phyloP scores from a whole-genome alignment of 2,329 filamentous ascomycete species.

The Calonectria crousiana region DNA sequence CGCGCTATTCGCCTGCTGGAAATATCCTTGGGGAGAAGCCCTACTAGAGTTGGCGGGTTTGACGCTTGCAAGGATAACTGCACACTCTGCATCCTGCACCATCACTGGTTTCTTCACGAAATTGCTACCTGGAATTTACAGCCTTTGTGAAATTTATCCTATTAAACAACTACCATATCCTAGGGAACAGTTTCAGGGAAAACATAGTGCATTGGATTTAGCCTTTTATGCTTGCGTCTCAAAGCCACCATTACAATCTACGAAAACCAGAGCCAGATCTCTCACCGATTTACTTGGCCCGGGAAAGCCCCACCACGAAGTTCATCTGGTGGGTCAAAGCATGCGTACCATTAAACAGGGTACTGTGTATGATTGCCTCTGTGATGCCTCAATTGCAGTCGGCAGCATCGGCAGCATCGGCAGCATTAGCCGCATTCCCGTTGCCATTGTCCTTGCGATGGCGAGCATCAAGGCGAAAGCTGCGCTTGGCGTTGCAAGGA shows the following conservation, averaged over 20 bases:
- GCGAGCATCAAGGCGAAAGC: neutral
- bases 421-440: neutral
- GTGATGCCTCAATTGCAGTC: neutral
- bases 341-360: no score
- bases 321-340: neutral
- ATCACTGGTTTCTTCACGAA: neutral
- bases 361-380: no score
- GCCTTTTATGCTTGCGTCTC: neutral
- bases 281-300: neutral
- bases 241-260: neutral
- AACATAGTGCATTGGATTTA: neutral
- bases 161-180: neutral
- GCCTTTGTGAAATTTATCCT: neutral
- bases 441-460: neutral
- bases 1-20: neutral
- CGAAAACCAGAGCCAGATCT: neutral
- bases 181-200: neutral
- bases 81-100: neutral
- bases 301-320: neutral
- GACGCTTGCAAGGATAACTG: neutral
- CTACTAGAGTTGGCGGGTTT: neutral
- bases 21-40: neutral
- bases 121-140: neutral
- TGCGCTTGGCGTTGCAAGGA: neutral
- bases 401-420: neutral